phyloP scores from a whole-genome alignment of 768 basidiomycete genomes.

The Hypsizygus marmoreus region DNA sequence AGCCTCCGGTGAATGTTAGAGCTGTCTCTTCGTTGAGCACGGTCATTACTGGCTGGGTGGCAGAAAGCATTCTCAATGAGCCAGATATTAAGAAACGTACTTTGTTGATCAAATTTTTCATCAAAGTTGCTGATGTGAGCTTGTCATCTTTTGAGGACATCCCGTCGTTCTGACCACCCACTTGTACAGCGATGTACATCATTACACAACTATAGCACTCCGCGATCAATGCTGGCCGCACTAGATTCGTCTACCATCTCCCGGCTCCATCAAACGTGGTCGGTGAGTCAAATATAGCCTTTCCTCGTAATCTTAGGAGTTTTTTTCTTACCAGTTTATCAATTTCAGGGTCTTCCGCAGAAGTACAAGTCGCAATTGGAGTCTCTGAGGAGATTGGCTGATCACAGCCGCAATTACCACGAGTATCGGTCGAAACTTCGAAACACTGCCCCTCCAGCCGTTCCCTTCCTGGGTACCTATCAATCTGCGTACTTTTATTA shows the following conservation, averaged over 20 bases:
- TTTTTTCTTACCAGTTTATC: neutral
- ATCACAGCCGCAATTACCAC: conserved; percentile 87
- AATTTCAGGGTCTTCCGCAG: conserved; percentile 70
- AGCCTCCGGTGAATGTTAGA: conserved; percentile 70
- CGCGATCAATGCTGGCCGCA: conserved; percentile 90
- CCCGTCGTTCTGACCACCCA: conserved; percentile 8
- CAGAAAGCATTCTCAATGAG: conserved; percentile 92
- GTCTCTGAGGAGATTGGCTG: conserved; percentile 78
- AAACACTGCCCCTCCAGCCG: conserved; percentile 87
- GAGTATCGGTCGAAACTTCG: conserved; percentile 89
- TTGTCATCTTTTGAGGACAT: conserved; percentile 6
- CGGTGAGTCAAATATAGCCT: conserved; percentile 51
- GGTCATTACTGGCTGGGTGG: conserved; percentile 93
- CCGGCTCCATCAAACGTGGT: conserved; percentile 91
- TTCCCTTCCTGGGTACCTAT: conserved; percentile 87
- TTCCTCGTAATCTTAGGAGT: neutral
- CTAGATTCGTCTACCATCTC: conserved; percentile 95
- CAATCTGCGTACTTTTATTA: conserved; percentile 9
- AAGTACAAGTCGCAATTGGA: conserved; percentile 86
- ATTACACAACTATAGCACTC: conserved; percentile 89
- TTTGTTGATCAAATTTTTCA: conserved; percentile 81
- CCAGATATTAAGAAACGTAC: conserved; percentile 85
- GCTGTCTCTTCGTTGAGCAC: conserved; percentile 89
- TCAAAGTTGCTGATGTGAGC: conserved; percentile 90
- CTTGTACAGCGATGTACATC: conserved; percentile 76